These are phyloP conservation scores for Thelonectria rubi DNA, from an alignment of 2,329 filamentous ascomycete species.

Conservation along the genomic window DNA sequence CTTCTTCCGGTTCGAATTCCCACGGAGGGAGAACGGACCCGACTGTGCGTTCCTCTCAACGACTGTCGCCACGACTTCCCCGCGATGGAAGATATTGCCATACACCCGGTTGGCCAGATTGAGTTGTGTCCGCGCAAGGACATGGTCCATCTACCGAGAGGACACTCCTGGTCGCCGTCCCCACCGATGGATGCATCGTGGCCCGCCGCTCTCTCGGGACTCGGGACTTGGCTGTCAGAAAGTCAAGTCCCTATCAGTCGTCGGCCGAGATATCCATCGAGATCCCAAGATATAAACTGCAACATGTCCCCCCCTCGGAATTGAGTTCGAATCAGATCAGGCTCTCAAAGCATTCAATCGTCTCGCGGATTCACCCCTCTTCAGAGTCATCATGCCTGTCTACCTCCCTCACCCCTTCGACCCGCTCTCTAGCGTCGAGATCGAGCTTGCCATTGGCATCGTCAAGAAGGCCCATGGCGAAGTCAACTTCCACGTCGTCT, in stretches of 20 bases:
- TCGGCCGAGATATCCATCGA: slow-evolving; percentile 9
- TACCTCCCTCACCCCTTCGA: slow-evolving; percentile 41
- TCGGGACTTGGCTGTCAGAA: neutral
- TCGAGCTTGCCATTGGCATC: slow-evolving; percentile 73
- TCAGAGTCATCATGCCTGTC: slow-evolving; percentile 18
- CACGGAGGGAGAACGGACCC: slow-evolving; percentile 21
- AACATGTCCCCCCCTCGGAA: slow-evolving; percentile 1
- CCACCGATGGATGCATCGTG: slow-evolving; percentile 1
- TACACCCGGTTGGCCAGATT: slow-evolving; percentile 13
- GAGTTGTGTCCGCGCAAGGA: neutral
- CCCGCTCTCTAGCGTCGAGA: slow-evolving; percentile 64
- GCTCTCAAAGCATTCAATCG: slow-evolving; percentile 9
- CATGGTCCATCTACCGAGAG: slow-evolving; percentile 12
- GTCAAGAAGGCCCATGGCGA: slow-evolving; percentile 75
- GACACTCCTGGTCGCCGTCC: neutral
- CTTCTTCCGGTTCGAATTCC: slow-evolving; percentile 24
- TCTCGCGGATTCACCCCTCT: slow-evolving; percentile 11
- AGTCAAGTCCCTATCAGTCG: slow-evolving; percentile 6
- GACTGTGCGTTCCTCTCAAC: slow-evolving; percentile 1
- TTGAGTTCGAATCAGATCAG: neutral
- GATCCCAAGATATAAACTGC: slow-evolving; percentile 21
- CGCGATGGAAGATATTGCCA: slow-evolving; percentile 11
- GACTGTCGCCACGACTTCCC: slow-evolving; percentile 4
- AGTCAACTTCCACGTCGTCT: slow-evolving; percentile 87
- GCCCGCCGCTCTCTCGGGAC: neutral